Evolutionary conservation across 768 basidiomycete genomes (phyloP).

Genomic region (Strobilomyces confusus): DNA sequence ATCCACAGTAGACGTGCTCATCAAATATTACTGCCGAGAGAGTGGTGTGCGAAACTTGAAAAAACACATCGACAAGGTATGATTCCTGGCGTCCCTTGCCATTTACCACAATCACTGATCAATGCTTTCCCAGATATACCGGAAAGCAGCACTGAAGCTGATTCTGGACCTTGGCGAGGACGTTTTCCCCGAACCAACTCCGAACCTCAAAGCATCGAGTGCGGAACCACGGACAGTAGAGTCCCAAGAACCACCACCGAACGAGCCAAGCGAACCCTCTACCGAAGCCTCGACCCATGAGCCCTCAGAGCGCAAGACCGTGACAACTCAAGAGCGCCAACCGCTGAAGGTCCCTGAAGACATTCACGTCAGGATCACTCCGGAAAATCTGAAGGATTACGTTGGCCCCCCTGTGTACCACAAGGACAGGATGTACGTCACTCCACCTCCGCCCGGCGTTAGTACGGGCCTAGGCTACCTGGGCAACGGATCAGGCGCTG

Average conservation of each 20-base stretch:
- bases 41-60: slow-evolving; percentile 95
- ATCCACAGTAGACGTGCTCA: slow-evolving; percentile 78
- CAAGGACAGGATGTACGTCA: slow-evolving; percentile 85
- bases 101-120: background rate
- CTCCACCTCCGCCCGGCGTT: slow-evolving; percentile 84
- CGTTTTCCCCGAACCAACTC: slow-evolving; percentile 66
- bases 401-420: slow-evolving; percentile 96
- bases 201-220: slow-evolving; percentile 14
- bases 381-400: slow-evolving; percentile 91
- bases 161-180: slow-evolving; percentile 89
- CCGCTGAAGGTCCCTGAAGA: slow-evolving; percentile 77
- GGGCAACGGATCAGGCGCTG: slow-evolving; percentile 93
- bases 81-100: background rate
- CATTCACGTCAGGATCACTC: slow-evolving; percentile 77
- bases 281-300: slow-evolving; percentile 15
- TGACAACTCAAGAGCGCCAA: slow-evolving; percentile 76
- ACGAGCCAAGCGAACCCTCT: slow-evolving; percentile 31
- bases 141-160: slow-evolving; percentile 91
- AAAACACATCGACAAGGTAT: slow-evolving; percentile 97
- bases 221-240: slow-evolving; percentile 41
- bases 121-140: slow-evolving; percentile 66
- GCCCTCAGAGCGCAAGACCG: slow-evolving; percentile 40
- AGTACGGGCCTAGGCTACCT: slow-evolving; percentile 93
- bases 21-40: slow-evolving; percentile 97
- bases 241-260: slow-evolving; percentile 44